These are phyloP conservation scores for Lactifluus hygrophoroides DNA, from an alignment of 768 basidiomycete genomes.

Conservation along the genomic window DNA sequence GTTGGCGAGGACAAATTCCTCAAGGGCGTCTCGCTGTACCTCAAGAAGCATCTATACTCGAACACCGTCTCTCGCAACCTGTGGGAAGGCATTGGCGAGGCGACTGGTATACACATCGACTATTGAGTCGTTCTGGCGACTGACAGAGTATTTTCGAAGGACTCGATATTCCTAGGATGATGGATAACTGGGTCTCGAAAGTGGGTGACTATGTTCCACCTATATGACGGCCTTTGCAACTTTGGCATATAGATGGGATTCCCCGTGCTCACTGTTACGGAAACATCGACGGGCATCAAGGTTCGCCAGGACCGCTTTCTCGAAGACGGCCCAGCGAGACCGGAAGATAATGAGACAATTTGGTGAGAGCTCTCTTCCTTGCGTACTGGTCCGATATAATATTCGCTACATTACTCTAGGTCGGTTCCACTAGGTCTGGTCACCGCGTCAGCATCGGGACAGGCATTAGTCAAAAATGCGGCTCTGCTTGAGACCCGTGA, in stretches of 20 bases:
- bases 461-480: constrained; percentile 48
- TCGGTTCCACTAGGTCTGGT: constrained; percentile 71
- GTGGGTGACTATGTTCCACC: constrained; percentile 27
- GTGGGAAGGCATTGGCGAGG: constrained; percentile 75
- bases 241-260: constrained; percentile 51
- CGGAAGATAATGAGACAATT: constrained; percentile 79
- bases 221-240: neutral
- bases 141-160: constrained; percentile 27
- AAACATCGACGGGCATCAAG: constrained; percentile 59
- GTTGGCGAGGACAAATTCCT: constrained; percentile 87
- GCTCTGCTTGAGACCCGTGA: constrained; percentile 64
- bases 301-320: constrained; percentile 91
- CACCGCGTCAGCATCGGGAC: constrained; percentile 51
- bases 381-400: neutral
- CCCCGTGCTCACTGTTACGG: constrained; percentile 83
- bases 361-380: constrained; percentile 43
- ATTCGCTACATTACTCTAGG: constrained; percentile 34
- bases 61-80: constrained; percentile 83
- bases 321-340: constrained; percentile 68
- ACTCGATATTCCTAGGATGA: constrained; percentile 65
- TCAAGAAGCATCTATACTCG: constrained; percentile 78
- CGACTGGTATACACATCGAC: constrained; percentile 41
- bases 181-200: constrained; percentile 90
- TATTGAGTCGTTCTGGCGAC: neutral
- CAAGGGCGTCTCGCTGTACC: constrained; percentile 82